These are phyloP conservation scores for Zostera marina DNA, from an alignment of 116 monocot genomes.

Conservation along the genomic window DNA sequence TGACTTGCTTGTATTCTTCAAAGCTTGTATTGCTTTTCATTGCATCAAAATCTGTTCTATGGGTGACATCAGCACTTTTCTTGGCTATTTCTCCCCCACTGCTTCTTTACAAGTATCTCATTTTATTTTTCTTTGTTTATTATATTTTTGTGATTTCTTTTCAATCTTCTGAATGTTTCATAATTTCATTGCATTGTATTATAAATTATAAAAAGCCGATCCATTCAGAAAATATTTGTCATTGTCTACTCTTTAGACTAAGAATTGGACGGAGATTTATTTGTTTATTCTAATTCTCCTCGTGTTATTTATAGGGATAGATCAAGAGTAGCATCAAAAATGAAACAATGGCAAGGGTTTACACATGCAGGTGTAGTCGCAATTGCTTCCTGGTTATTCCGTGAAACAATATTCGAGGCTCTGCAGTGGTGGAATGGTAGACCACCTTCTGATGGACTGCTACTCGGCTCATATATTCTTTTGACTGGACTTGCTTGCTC, in stretches of 20 bases:
- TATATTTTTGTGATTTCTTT: not conserved
- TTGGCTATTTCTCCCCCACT: conserved; percentile 89
- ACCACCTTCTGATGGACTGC: conserved; percentile 85
- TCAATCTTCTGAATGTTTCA: not conserved
- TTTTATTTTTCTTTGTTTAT: conserved; percentile 2
- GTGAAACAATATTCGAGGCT: conserved; percentile 97
- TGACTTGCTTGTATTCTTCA: conserved; percentile 71
- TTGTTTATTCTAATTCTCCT: not conserved
- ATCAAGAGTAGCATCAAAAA: conserved; percentile 65
- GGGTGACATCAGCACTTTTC: conserved; percentile 71
- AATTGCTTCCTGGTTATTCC: conserved; percentile 70
- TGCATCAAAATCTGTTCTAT: conserved; percentile 66
- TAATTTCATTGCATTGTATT: too few species aligned
- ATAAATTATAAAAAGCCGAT: not conserved
- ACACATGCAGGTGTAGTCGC: conserved; percentile 75
- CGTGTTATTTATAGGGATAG: conserved; percentile 41
- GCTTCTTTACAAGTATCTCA: conserved; percentile 84
- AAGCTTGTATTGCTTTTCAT: conserved; percentile 86
- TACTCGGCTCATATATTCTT: conserved; percentile 87
- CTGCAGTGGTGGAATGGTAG: conserved; percentile 94
- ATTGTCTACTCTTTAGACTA: not conserved
- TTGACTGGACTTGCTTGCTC: conserved; percentile 69
- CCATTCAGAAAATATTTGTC: not conserved
- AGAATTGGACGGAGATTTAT: too few species aligned
- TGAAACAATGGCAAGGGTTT: conserved; percentile 90